Evolutionary conservation across 371 early-diverging fungal genomes (phyloP).

Genomic region (Syncephalis plumigaleata): DNA sequence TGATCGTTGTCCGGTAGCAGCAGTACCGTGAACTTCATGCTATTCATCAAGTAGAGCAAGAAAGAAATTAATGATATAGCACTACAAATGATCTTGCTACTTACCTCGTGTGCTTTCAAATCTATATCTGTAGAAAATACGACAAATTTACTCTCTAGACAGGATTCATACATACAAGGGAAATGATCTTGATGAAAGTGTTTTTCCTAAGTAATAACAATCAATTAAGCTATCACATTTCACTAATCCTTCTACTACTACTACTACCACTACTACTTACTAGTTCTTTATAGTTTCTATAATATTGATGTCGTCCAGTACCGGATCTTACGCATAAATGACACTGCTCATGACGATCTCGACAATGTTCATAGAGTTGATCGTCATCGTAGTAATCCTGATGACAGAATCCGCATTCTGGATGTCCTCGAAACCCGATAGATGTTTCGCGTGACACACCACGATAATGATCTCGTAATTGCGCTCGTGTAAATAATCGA

Average conservation of each 20-base stretch:
- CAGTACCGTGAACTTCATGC: slow-evolving; percentile 7
- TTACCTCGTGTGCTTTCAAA: slow-evolving; percentile 62
- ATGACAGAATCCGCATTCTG: slow-evolving; percentile 77
- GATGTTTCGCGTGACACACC: slow-evolving; percentile 34
- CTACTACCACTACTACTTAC: slow-evolving; percentile 19
- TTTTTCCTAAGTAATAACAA: slow-evolving; percentile 26
- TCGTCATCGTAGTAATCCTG: slow-evolving; percentile 71
- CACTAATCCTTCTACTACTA: too few relatives aligned
- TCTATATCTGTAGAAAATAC: slow-evolving; percentile 86
- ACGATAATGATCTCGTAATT: background rate
- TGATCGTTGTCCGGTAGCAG: slow-evolving; percentile 6
- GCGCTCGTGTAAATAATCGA: slow-evolving; percentile 39
- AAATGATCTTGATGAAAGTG: slow-evolving; percentile 78
- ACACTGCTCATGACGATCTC: slow-evolving; percentile 88
- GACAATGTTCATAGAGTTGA: slow-evolving; percentile 83
- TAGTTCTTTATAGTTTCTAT: slow-evolving; percentile 55
- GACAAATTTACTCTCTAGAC: slow-evolving; percentile 89
- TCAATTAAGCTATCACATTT: background rate
- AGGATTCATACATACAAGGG: slow-evolving; percentile 59
- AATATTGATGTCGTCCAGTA: slow-evolving; percentile 62
- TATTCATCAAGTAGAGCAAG: background rate
- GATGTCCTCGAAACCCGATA: slow-evolving; percentile 80
- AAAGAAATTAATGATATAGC: background rate
- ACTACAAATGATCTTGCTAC: background rate
- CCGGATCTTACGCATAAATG: slow-evolving; percentile 63